These are phyloP conservation scores for Didymella lethalis DNA, from an alignment of 2,329 filamentous ascomycete genomes.

Conservation along the genomic window DNA sequence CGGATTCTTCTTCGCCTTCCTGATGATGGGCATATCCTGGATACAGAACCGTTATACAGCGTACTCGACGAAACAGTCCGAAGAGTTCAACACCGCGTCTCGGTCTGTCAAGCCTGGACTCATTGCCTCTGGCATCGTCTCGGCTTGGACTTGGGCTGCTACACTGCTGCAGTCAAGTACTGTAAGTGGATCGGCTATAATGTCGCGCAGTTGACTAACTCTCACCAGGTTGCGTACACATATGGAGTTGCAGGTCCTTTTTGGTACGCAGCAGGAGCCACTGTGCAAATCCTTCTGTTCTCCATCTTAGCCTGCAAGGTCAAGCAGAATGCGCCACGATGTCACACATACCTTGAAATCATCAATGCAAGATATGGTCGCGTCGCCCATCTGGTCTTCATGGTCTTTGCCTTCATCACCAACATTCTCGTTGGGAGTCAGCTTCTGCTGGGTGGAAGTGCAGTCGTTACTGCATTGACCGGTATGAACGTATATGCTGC, in stretches of 20 bases:
- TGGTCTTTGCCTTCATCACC: slow-evolving; percentile 53
- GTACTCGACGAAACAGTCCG: slow-evolving; percentile 54
- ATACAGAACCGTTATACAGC: slow-evolving; percentile 48
- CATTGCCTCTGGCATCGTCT: slow-evolving; percentile 58
- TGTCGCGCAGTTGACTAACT: not conserved
- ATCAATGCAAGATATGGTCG: slow-evolving; percentile 52
- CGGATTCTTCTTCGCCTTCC: slow-evolving; percentile 51
- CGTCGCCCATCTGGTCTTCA: slow-evolving; percentile 51
- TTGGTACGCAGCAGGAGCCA: slow-evolving; percentile 56
- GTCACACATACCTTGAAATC: slow-evolving; percentile 55
- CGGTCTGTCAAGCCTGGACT: slow-evolving; percentile 56
- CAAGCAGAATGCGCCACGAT: slow-evolving; percentile 52
- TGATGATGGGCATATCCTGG: slow-evolving; percentile 49
- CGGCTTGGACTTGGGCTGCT: slow-evolving; percentile 60
- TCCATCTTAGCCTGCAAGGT: slow-evolving; percentile 55
- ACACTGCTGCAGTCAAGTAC: slow-evolving; percentile 47
- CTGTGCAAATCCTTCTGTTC: slow-evolving; percentile 56
- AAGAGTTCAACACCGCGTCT: slow-evolving; percentile 60
- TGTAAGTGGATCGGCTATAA: slow-evolving; percentile 17
- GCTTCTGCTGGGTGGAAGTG: slow-evolving; percentile 54
- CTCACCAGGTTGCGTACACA: slow-evolving; percentile 30
- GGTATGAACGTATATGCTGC: slow-evolving; percentile 57
- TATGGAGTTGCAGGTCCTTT: slow-evolving; percentile 45
- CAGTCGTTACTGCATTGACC: slow-evolving; percentile 54
- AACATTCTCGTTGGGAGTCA: slow-evolving; percentile 56